phyloP scores from a whole-genome alignment of 768 basidiomycete species.

The Leucogyrophana mollusca region DNA sequence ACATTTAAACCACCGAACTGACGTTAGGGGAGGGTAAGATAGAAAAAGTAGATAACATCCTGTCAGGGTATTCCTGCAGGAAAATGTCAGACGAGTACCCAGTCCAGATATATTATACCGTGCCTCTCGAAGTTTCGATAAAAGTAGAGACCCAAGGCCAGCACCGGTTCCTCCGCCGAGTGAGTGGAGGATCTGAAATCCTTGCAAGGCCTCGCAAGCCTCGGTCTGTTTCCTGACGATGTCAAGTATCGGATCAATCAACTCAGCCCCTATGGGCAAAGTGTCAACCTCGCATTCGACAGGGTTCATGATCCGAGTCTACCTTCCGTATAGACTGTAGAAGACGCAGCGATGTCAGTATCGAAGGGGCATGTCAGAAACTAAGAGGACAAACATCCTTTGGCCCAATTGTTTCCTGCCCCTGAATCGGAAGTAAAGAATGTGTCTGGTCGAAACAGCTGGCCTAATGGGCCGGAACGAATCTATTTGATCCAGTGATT shows the following conservation, averaged over 20 bases:
- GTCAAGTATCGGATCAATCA: slow-evolving; percentile 84
- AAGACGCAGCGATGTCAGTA: slow-evolving; percentile 17
- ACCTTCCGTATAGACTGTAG: slow-evolving; percentile 86
- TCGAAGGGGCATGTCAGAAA: slow-evolving; percentile 1
- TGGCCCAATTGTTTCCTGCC: slow-evolving; percentile 95
- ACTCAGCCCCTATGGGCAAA: slow-evolving; percentile 69
- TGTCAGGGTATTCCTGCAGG: slow-evolving; percentile 57
- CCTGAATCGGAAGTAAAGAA: slow-evolving; percentile 62
- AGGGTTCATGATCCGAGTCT: slow-evolving; percentile 11
- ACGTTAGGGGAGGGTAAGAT: slow-evolving; percentile 58
- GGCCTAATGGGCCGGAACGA: slow-evolving; percentile 66
- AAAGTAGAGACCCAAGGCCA: slow-evolving; percentile 76
- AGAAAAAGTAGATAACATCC: slow-evolving; percentile 52
- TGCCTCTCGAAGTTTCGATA: slow-evolving; percentile 82
- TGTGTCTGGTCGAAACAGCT: slow-evolving; percentile 86
- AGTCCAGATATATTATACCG: slow-evolving; percentile 14
- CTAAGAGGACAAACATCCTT: slow-evolving; percentile 67
- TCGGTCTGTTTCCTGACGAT: slow-evolving; percentile 80
- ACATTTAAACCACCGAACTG: slow-evolving; percentile 8
- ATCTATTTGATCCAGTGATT: slow-evolving; percentile 40
- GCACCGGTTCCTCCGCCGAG: slow-evolving; percentile 92
- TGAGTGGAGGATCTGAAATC: slow-evolving; percentile 87
- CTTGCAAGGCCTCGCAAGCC: slow-evolving; percentile 82
- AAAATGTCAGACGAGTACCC: slow-evolving; percentile 5
- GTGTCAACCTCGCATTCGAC: background rate